Evolutionary conservation across 208 protist genomes (phyloP), one percentile per base, ranked within the genome.

Genomic region (Vickermania ingenoplastis): DNA sequence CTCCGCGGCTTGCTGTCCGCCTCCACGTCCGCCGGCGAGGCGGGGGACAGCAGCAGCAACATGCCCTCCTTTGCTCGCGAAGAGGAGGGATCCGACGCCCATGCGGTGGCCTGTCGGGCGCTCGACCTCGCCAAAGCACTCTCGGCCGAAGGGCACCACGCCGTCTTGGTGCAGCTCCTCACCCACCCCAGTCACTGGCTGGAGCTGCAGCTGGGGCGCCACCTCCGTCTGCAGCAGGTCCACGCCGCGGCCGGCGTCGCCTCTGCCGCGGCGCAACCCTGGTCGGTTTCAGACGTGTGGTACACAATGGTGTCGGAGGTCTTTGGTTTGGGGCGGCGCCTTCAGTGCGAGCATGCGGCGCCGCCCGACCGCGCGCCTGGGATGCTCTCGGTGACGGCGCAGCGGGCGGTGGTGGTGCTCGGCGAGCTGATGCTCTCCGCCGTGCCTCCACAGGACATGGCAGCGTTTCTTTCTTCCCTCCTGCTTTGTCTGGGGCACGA

Each of bases 401-500:
- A 41, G 56, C 57, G 54, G 3, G 69, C 73, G 50, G 58, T 89
- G 25, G 27, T 77, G 31, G 41, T 63, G 21, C 49, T 85, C 41
- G 78, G 71, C 51, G 54, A 63, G 1, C 80, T 72, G 53, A 65
- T 91, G 48, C 67, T 88, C 53, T 64, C 69, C 52, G 72, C 81
- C 69, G 64, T 60, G n/a, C 4, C 57, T 11, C 63, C 55, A 41
- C 59, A 56, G n/a, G 41, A 7, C 1, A 62, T 26, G n/a, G n/a
- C 24, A 21, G 22, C 13, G 50, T 26, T 54, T 21, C 69, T 94
- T 11, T 67, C 64, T 22, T 79, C 92, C 64, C 23, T 89, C 61
- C 69, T 95, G 7, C 53, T 91, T 7, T 90, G 85, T 49, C 81
- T 68, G 49, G 89, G 78, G 0, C 85, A 92, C 70, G 85, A 91